Base-by-base conservation (phyloP, 306 rosid genomes). In the Vigna unguiculata region DNA sequence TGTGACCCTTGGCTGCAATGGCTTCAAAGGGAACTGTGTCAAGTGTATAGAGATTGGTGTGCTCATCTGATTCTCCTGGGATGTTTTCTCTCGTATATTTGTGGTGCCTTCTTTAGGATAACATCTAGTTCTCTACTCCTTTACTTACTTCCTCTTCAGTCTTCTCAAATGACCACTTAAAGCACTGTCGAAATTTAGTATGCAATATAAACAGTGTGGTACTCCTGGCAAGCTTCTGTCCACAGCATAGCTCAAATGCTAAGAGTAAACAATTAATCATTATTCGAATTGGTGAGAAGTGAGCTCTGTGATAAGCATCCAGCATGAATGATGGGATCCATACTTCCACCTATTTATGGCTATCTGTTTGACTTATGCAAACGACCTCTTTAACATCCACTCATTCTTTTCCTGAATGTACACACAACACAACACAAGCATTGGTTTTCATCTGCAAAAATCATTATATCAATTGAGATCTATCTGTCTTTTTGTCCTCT, bases 371-470 rank as follows among this genome's bases (percentile, higher is more conserved):
- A 49, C 77, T 78, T 78, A 92, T 32, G 86, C 86, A 85, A 57
- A 73, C 74, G 30, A 93, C 93, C 76, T 90, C 97, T 75, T 87
- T 88, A 92, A 93, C 99, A 91, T 88, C 97, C 99, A 96, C 49
- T 79, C 89, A 41, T 82, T 90, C 80, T 74, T 86, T 76, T 92
- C 96, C 69, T 78, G 90, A 76, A 89, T 78, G 72, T 89, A 91
- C 53, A 88, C 84, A 79, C n/a, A n/a, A n/a, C n/a, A n/a, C n/a
- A n/a, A n/a, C n/a, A 93, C 34, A 79, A 87, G 79, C 88, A 92
- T 76, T 93, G 97, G 72, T 63, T 85, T 82, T 96, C 98, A 52
- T 96, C 98, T 46, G 91, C 91, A 25, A 71, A 82, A 85, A 91
- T 89, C 90, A 81, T 83, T 4, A 84, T 34, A 71, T 71, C 46